Evolutionary conservation across 176 grass and related monocot genomes (phyloP), one percentile per base, ranked within the genome.

Genomic region (Chrysopogon serrulatus): DNA sequence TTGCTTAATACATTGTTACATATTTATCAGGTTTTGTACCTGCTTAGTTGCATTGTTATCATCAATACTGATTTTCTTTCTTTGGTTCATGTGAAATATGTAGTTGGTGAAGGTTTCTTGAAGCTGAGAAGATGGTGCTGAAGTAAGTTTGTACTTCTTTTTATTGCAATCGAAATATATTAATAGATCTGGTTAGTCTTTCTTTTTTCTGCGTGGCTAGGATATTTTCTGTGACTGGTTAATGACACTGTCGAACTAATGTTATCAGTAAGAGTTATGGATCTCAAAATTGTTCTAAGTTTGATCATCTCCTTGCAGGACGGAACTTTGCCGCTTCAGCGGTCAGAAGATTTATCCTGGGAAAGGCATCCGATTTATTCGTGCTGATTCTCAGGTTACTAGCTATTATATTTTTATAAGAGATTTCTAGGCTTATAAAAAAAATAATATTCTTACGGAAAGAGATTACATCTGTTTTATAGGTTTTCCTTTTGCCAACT

Each of bases 291-390:
- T 64, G 5, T 6, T 64, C 61, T 64, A 8, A 64, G 61, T 17
- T 17, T 31, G 0, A 32, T 39, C 49, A 71, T 12, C 62, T 88
- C 66, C 40, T 48, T 64, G 36, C 67, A 97, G 94, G 90, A 97
- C 94, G 9, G 94, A 97, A n/a, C 94, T 97, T 59, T 97, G 94
- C 90, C 92, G 90, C 86, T 97, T 97, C 74, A 97, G 94, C 40
- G 92, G 94, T 17, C 84, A 82, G 70, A 97, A 94, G 92, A 97
- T 97, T 79, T 97, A 97, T 60, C 94, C 92, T 42, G 94, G 94
- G 70, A 97, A 97, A 77, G 94, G 94, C 63, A 97, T 97, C 21
- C 71, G 92, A 56, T 97, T 97, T 56, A 89, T 97, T 75, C 89
- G 94, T 80, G 41, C 85, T 5, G 94, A 97, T 81, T 97, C 94